These are phyloP conservation scores for Lathyrus aphaca DNA, from an alignment of 306 rosid species.

Conservation along the genomic window DNA sequence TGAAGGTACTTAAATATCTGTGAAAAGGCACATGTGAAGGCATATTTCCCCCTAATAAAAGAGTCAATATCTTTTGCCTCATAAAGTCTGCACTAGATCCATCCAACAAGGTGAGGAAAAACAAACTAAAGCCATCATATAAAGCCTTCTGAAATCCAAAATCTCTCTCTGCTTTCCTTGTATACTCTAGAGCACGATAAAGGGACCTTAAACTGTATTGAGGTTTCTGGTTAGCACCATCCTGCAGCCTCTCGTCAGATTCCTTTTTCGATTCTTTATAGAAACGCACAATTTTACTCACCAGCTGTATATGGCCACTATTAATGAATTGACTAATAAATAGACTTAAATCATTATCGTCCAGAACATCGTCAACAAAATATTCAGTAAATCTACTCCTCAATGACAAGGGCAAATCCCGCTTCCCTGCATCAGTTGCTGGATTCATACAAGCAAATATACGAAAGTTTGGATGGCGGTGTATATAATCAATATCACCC, in stretches of 20 bases:
- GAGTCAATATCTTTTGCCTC: slow-evolving; percentile 58
- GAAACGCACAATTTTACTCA: slow-evolving; percentile 60
- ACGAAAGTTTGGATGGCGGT: slow-evolving; percentile 84
- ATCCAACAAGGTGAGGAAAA: slow-evolving; percentile 79
- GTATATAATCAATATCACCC: slow-evolving; percentile 76
- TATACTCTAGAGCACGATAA: slow-evolving; percentile 87
- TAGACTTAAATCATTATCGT: slow-evolving; percentile 70
- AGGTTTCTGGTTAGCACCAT: slow-evolving; percentile 93
- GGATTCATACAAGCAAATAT: slow-evolving; percentile 99
- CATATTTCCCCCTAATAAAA: slow-evolving; percentile 51
- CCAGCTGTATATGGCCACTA: slow-evolving; percentile 47
- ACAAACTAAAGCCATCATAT: slow-evolving; percentile 90
- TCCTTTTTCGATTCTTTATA: slow-evolving; percentile 71
- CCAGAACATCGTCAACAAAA: slow-evolving; percentile 84
- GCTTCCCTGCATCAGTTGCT: slow-evolving; percentile 97
- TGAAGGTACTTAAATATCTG: slow-evolving; percentile 49
- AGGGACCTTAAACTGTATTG: slow-evolving; percentile 96
- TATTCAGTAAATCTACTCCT: slow-evolving; percentile 93
- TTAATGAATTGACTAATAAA: slow-evolving; percentile 60
- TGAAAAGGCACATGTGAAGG: slow-evolving; percentile 56
- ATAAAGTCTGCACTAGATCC: slow-evolving; percentile 68
- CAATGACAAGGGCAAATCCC: slow-evolving; percentile 80
- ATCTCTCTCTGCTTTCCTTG: slow-evolving; percentile 59
- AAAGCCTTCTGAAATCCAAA: slow-evolving; percentile 69
- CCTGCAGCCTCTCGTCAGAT: slow-evolving; percentile 86